A percentile compares a stretch with the other conserved stretches of the same genome.
Evolutionary conservation across 169 alveolate species (phyloP).

Genomic region (Plasmodium vivax): DNA sequence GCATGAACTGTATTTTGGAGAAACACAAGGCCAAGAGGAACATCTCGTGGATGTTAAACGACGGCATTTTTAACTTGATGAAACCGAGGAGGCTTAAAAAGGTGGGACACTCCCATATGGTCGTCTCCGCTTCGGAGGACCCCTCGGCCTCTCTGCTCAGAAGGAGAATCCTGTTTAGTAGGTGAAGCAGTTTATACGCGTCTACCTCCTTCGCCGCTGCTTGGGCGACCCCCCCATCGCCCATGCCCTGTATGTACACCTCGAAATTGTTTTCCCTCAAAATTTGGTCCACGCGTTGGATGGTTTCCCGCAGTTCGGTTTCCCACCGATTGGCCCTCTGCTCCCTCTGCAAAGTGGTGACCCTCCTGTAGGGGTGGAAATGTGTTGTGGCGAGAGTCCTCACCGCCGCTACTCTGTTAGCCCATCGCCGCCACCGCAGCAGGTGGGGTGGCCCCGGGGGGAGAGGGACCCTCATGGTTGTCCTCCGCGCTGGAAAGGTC

Average conservation of each 20-base stretch:
- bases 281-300: conserved; percentile 18
- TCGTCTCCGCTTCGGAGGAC: not conserved
- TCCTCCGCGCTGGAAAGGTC: not conserved
- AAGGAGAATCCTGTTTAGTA: conserved; percentile 48
- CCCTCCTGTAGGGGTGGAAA: not conserved
- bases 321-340: not conserved
- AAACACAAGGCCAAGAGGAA: conserved; percentile 62
- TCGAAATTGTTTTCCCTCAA: conserved; percentile 39
- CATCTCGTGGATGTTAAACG: conserved; percentile 44
- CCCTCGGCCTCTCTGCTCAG: conserved; percentile 18
- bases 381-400: not conserved
- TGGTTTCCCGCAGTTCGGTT: not conserved
- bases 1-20: conserved; percentile 70
- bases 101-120: conserved; percentile 30
- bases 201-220: conserved; percentile 32
- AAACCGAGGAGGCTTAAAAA: conserved; percentile 25
- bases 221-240: not conserved
- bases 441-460: not conserved
- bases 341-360: not conserved
- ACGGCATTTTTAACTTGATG: conserved; percentile 36
- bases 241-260: conserved; percentile 10
- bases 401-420: not conserved
- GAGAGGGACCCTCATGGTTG: not conserved
- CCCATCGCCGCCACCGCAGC: not conserved
- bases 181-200: conserved; percentile 17